phyloP scores from a whole-genome alignment of 2,329 filamentous ascomycete genomes.

The Fusarium sp. region DNA sequence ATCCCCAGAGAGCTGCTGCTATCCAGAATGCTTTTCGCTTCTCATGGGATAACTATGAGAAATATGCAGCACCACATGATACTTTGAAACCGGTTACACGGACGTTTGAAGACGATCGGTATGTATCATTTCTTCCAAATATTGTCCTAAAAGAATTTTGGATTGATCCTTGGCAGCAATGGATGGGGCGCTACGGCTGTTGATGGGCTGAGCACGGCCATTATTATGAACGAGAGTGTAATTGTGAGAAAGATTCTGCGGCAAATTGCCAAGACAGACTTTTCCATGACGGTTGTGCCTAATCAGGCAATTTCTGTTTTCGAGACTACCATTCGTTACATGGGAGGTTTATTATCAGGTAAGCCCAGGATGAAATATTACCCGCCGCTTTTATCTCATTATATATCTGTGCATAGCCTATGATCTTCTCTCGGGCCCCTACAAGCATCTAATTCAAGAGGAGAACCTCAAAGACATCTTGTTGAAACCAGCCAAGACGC shows the following conservation, averaged over 20 bases:
- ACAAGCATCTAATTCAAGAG: constrained; percentile 21
- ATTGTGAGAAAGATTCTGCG: constrained; percentile 37
- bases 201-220: constrained; percentile 40
- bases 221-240: constrained; percentile 35
- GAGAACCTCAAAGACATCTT: background rate
- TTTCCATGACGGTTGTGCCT: constrained; percentile 15
- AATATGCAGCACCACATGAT: constrained; percentile 38
- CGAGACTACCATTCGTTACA: constrained; percentile 41
- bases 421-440: constrained; percentile 31
- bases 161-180: constrained; percentile 18
- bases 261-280: constrained; percentile 36
- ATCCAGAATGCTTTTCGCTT: constrained; percentile 33
- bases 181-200: constrained; percentile 44
- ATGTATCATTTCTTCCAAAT: background rate
- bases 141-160: no score
- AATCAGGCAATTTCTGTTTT: constrained; percentile 33
- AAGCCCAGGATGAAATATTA: no score
- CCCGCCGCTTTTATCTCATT: constrained; percentile 2
- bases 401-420: constrained; percentile 13
- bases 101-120: constrained; percentile 38
- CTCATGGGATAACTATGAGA: constrained; percentile 42
- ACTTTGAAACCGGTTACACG: constrained; percentile 28
- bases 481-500: background rate
- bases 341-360: constrained; percentile 39
- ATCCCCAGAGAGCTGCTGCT: constrained; percentile 23